These are phyloP conservation scores for Pestalotiopsis fici DNA, from an alignment of 2,329 filamentous ascomycete species.

Conservation along the genomic window DNA sequence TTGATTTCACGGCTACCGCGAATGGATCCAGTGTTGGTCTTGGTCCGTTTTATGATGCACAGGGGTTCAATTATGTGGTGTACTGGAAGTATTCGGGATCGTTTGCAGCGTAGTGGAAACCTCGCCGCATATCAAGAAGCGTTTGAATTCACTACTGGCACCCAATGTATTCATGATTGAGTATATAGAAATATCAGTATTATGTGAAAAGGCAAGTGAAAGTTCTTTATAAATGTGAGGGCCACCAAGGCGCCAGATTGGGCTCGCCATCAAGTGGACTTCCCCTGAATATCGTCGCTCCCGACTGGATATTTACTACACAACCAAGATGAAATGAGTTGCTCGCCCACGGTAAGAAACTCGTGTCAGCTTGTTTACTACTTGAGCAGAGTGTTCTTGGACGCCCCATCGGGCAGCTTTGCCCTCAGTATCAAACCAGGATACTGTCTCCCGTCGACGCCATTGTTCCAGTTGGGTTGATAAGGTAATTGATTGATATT, in stretches of 20 bases:
- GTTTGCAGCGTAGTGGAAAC: neutral
- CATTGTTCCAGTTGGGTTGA: conserved; percentile 48
- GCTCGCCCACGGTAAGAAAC: too few species aligned
- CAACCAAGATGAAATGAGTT: too few species aligned
- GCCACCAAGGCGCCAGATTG: too few species aligned
- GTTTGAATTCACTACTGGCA: neutral
- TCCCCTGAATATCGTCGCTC: too few species aligned
- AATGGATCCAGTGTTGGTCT: conserved; percentile 30
- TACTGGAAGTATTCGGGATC: conserved; percentile 34
- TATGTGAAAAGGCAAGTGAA: too few species aligned
- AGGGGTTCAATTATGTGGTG: conserved; percentile 42
- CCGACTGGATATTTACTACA: too few species aligned
- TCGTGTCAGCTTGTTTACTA: neutral
- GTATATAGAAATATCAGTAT: too few species aligned
- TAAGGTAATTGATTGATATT: conserved; percentile 51
- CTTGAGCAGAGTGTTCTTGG: conserved; percentile 31
- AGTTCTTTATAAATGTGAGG: too few species aligned
- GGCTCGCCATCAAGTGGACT: too few species aligned
- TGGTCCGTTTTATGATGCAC: conserved; percentile 41
- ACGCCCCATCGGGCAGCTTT: conserved; percentile 39
- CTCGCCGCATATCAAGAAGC: too few species aligned
- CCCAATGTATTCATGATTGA: too few species aligned
- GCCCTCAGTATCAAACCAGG: conserved; percentile 45
- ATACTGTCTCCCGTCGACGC: conserved; percentile 38
- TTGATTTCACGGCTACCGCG: conserved; percentile 35